These are phyloP conservation scores for Bipolaris cookei DNA, from an alignment of 2,329 filamentous ascomycete species.

Conservation along the genomic window DNA sequence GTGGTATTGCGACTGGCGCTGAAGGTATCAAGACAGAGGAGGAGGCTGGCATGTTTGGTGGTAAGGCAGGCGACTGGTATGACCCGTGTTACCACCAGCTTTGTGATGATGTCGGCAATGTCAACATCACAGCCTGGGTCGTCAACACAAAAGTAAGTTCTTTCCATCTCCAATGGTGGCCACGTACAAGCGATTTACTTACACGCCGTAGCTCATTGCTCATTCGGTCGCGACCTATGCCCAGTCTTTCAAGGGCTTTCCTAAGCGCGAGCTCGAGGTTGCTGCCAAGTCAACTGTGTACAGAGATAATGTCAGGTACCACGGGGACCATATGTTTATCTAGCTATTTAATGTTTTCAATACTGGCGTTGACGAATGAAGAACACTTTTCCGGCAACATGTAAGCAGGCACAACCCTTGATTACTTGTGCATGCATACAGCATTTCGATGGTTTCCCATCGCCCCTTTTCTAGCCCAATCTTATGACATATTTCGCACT, in stretches of 20 bases:
- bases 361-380: background rate
- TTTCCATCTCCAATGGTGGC: background rate
- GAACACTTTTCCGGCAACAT: background rate
- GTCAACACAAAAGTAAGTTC: conserved; percentile 47
- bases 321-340: conserved; percentile 45
- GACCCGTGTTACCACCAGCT: conserved; percentile 51
- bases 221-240: conserved; percentile 49
- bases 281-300: conserved; percentile 27
- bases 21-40: conserved; percentile 51
- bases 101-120: conserved; percentile 49
- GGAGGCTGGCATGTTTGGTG: conserved; percentile 48
- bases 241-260: conserved; percentile 45
- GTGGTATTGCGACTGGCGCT: conserved; percentile 51
- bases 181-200: background rate
- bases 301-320: conserved; percentile 35
- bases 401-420: background rate
- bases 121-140: conserved; percentile 49
- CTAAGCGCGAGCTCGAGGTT: conserved; percentile 33
- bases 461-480: background rate
- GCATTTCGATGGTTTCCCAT: too few species aligned
- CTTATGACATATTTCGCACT: background rate
- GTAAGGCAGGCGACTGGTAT: conserved; percentile 48
- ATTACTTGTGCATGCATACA: background rate
- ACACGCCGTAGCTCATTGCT: conserved; percentile 40
- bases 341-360: conserved; percentile 12